These are phyloP conservation scores for Tulasnella sp. DNA, from an alignment of 768 basidiomycete species.

Conservation along the genomic window DNA sequence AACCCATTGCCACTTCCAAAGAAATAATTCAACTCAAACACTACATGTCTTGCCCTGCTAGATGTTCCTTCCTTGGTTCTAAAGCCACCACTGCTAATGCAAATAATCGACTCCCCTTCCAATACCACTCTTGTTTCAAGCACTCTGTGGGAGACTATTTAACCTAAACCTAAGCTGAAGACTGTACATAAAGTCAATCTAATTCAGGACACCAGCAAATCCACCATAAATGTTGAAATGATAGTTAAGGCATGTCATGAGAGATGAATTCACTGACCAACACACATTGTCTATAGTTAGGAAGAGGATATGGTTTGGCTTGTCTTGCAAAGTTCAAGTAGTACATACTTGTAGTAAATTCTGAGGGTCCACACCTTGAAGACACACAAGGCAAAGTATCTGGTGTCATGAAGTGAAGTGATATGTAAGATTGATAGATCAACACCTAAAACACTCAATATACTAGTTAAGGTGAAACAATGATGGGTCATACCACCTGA, in stretches of 20 bases:
- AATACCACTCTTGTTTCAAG: constrained; percentile 37
- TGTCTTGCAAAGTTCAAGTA: neutral
- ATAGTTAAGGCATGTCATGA: constrained; percentile 34
- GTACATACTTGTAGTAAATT: neutral
- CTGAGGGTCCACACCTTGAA: neutral
- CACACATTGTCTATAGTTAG: neutral
- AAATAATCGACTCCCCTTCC: constrained; percentile 42
- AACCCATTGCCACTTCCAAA: neutral
- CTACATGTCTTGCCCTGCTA: constrained; percentile 41
- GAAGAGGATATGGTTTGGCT: neutral
- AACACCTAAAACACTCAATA: neutral
- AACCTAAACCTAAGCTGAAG: constrained; percentile 36
- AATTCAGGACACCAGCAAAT: too few species aligned
- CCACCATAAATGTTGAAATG: neutral
- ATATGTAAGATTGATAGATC: neutral
- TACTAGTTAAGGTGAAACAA: neutral
- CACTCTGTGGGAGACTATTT: constrained; percentile 20
- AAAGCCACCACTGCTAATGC: constrained; percentile 40
- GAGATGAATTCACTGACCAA: constrained; percentile 39
- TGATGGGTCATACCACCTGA: neutral
- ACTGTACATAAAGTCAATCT: constrained; percentile 43
- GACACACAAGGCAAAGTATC: neutral
- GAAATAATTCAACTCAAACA: constrained; percentile 35
- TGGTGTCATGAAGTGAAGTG: neutral
- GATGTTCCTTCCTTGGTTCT: constrained; percentile 45